Evolutionary conservation across 1,284 basidiomycete genomes (phyloP), one percentile per base, ranked within the genome.

Genomic region (Puccinia coronata): DNA sequence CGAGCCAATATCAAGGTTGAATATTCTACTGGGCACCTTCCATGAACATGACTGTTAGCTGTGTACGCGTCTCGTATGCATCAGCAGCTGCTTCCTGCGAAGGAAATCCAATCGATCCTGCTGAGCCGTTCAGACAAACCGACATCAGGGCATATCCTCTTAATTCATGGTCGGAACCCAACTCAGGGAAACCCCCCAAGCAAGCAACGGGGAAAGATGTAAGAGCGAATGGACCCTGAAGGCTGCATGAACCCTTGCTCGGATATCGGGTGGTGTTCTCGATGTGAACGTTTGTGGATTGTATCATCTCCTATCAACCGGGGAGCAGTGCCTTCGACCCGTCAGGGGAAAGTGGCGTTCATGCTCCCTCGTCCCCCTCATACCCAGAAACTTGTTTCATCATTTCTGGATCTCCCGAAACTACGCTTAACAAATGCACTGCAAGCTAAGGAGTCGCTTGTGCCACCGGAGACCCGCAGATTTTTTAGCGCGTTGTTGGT

Each of bases 361-460:
- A 51, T 12, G n/a, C 34, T 51, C 23, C 41, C 20, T 70, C 39
- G 25, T 53, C n/a, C 67, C 67, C 67, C 49, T 70, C 2, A 4
- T 49, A 12, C 43, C 25, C 31, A 49, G 69, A 71, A 71, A 71
- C 69, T 34, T 71, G 69, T 71, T 71, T 71, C 69, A 71, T 51
- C 8, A 34, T 16, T 49, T 71, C 47, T 71, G 69, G 69, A 51
- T 71, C 47, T 67, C 36, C 65, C 43, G 65, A 67, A 23, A 18
- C 34, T 18, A 28, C 34, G 55, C 28, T 28, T 57, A 28, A 57
- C 57, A 28, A 36, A 61, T 34, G 49, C 8, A 51, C 49, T 20
- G 49, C 28, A 28, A 25, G 25, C 55, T 6, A 25, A 57, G 8
- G 8, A 28, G 2, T 57, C 6, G 34, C 43, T 6, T 67, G 65